These are phyloP conservation scores for Vitis labrusca DNA, from an alignment of 164 flowering plant species.

Conservation along the genomic window DNA sequence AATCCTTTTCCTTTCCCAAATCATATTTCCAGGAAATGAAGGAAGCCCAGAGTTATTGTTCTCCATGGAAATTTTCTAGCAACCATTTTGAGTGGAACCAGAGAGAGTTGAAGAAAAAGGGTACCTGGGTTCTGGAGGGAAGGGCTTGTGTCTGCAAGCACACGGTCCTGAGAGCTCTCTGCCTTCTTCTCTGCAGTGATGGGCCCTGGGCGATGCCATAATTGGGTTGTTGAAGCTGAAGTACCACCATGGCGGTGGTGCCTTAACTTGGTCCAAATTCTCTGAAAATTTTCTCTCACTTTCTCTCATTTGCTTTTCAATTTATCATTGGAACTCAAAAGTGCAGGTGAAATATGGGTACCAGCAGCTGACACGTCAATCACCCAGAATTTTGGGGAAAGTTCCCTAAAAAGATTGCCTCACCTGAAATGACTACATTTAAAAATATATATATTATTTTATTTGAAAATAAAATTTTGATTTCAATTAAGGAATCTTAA, in stretches of 20 bases:
- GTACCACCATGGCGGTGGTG: slow-evolving; percentile 14
- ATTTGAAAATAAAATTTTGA: too few relatives aligned
- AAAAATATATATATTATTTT: too few relatives aligned
- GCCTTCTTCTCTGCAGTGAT: slow-evolving; percentile 14
- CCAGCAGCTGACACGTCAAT: slow-evolving; percentile 33
- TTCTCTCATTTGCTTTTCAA: too few relatives aligned
- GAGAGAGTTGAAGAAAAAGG: slow-evolving; percentile 3
- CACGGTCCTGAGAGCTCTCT: slow-evolving; percentile 15
- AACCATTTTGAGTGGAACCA: neutral
- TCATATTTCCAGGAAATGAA: too few relatives aligned
- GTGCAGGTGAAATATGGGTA: slow-evolving; percentile 7
- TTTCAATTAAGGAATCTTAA: too few relatives aligned
- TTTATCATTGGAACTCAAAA: neutral
- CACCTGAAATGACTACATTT: too few relatives aligned
- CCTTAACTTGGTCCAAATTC: neutral
- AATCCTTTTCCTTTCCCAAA: too few relatives aligned
- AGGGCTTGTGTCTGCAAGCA: slow-evolving; percentile 31
- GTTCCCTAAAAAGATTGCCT: too few relatives aligned
- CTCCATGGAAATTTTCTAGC: neutral
- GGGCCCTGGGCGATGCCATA: slow-evolving; percentile 25
- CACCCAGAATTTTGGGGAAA: slow-evolving; percentile 1
- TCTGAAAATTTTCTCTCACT: neutral
- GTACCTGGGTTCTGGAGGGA: slow-evolving; percentile 70
- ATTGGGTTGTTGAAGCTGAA: slow-evolving; percentile 28
- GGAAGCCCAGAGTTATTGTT: too few relatives aligned